phyloP scores from a whole-genome alignment of 352 stramenopile genomes.

The Phytophthora pini region DNA sequence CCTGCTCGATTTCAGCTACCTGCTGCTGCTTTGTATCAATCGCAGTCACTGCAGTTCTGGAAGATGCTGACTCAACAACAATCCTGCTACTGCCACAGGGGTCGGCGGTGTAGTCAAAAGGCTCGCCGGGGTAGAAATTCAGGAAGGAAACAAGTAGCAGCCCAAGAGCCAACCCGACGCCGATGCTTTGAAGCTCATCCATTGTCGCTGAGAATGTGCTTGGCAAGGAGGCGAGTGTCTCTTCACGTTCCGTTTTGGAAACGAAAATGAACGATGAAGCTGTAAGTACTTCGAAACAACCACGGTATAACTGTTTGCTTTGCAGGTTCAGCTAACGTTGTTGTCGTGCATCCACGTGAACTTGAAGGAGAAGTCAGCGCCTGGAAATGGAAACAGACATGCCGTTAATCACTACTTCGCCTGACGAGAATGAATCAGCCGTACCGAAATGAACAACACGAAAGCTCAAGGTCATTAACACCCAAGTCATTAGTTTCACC shows the following conservation, averaged over 20 bases:
- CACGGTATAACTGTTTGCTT: too few species aligned
- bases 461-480: conserved; percentile 31
- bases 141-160: conserved; percentile 54
- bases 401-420: not conserved
- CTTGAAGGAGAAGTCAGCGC: conserved; percentile 31
- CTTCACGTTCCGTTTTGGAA: conserved; percentile 9
- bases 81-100: not conserved
- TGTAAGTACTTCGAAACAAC: too few species aligned
- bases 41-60: not conserved
- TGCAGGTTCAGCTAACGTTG: not conserved
- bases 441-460: conserved; percentile 36
- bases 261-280: too few species aligned
- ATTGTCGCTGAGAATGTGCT: conserved; percentile 17
- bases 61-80: not conserved
- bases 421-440: not conserved
- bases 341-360: conserved; percentile 25
- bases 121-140: conserved; percentile 57
- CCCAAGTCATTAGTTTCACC: conserved; percentile 35
- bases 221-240: not conserved
- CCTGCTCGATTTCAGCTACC: conserved; percentile 39
- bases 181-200: conserved; percentile 56
- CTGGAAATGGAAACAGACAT: conserved; percentile 5
- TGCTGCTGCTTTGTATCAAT: conserved; percentile 9
- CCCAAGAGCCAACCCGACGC: conserved; percentile 46
- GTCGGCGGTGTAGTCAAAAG: conserved; percentile 56